Evolutionary conservation across 805 yeast species (phyloP).

Genomic region (Wickerhamomyces alni): DNA sequence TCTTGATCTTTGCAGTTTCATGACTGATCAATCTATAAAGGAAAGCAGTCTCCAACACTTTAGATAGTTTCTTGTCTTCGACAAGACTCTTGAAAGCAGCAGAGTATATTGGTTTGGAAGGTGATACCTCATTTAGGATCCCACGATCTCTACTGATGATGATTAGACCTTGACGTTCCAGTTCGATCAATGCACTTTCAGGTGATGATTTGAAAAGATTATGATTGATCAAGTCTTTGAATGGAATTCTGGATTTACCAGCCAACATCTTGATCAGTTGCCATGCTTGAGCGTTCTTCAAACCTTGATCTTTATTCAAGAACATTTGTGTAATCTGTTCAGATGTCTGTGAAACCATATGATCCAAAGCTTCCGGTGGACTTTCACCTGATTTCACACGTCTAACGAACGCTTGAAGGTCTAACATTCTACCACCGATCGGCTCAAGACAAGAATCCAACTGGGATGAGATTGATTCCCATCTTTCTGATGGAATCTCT

Average conservation of each 20-base stretch:
- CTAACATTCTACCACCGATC: constrained; percentile 92
- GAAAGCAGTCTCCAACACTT: constrained; percentile 59
- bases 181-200: constrained; percentile 50
- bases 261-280: constrained; percentile 62
- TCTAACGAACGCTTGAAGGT: constrained; percentile 83
- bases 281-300: constrained; percentile 87
- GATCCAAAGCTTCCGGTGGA: constrained; percentile 67
- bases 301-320: constrained; percentile 43
- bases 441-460: constrained; percentile 61
- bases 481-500: constrained; percentile 3
- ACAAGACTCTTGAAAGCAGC: constrained; percentile 73
- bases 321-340: constrained; percentile 85
- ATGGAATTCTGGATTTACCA: constrained; percentile 37
- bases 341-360: constrained; percentile 79
- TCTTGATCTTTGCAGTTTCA: constrained; percentile 57
- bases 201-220: constrained; percentile 57
- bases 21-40: constrained; percentile 45
- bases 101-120: constrained; percentile 80
- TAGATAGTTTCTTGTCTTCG: constrained; percentile 47
- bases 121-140: constrained; percentile 52
- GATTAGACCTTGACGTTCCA: constrained; percentile 78
- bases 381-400: constrained; percentile 85
- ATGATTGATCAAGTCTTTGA: constrained; percentile 44
- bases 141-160: constrained; percentile 74
- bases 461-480: constrained; percentile 23